Percentiles rank a stretch among this genome's conserved stretches.
These are phyloP conservation scores for Mycena capillaripes DNA, from an alignment of 768 basidiomycete species.

Conservation along the genomic window DNA sequence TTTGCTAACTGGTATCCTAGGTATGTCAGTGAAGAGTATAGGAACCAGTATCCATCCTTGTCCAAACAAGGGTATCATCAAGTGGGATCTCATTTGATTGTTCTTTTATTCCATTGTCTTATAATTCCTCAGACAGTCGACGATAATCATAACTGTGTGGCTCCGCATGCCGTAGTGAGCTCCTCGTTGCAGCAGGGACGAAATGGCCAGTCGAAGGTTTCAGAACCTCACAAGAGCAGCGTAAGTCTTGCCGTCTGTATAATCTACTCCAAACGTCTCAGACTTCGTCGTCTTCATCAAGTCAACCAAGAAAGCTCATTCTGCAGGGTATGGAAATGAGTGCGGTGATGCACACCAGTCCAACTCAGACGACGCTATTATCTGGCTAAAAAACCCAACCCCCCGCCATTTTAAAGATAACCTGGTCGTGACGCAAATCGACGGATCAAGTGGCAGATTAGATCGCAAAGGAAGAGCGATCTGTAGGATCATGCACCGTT, in stretches of 20 bases:
- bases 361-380: neutral
- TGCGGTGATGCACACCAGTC: neutral
- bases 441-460: neutral
- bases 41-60: neutral
- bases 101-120: neutral
- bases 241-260: neutral
- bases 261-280: neutral
- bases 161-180: neutral
- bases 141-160: neutral
- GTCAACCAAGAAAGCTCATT: neutral
- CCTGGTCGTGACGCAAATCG: neutral
- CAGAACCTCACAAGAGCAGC: neutral
- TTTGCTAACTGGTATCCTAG: too few species aligned
- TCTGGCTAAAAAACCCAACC: conserved; percentile 4
- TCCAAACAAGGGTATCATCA: neutral
- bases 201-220: neutral
- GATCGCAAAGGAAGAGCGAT: conserved; percentile 28
- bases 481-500: conserved; percentile 19
- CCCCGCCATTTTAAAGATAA: conserved; percentile 15
- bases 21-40: conserved; percentile 26
- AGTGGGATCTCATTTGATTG: neutral
- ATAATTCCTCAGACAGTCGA: neutral
- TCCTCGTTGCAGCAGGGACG: neutral
- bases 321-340: neutral
- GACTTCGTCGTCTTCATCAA: neutral